Base-by-base conservation (phyloP, 2,329 filamentous ascomycete genomes). In the Didymella pinodella region DNA sequence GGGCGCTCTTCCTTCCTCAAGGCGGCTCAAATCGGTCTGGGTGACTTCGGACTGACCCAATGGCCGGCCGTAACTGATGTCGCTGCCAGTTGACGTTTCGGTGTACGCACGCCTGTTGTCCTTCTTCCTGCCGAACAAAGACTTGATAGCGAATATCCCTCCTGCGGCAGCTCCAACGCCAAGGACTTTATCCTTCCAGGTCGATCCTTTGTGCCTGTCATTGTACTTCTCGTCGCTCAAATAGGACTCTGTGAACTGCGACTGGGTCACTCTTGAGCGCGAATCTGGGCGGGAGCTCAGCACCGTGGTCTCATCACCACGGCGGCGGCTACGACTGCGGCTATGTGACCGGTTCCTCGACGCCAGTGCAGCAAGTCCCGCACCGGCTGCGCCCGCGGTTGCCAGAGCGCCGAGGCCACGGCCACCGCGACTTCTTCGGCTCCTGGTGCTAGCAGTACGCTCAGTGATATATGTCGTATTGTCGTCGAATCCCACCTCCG, bases 391-490 rank as follows among this genome's bases (percentile, higher is more conserved):
- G 22, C 86, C 84, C 6, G 83, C 85, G 34, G 80, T 82, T 31
- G 83, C 82, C 54, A 86, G 72, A 12, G 80, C 78, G 32, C 81
- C 83, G 49, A 83, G 73, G 26, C 74, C 73, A 25, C 68, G 68
- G 18, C 71, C 66, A 48, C 74, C 68, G 53, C 70, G 57, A 41
- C 67, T 69, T 38, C 62, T 75, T 29, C 73, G 63, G 36, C 76
- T 73, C 32, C 73, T 69, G 44, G 70, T 77, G 43, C 80, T 80
- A 62, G 81, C 79, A 8, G 82, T 79, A 20, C 82, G 80, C 7
- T 86, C 84, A 16, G 83, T 84, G 49, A 88, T 85, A 32, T 85
- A 85, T 34, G 85, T 86, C 54, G 84, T 80, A 65, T 85, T 80
- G 67, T 86, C 85, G 43, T 86, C 82, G 65, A 84, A 83, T 59